Percentiles rank a stretch among this genome's conserved stretches.
These are phyloP conservation scores for Pseudocohnilembus persalinus DNA, from an alignment of 169 alveolate genomes.

Conservation along the genomic window DNA sequence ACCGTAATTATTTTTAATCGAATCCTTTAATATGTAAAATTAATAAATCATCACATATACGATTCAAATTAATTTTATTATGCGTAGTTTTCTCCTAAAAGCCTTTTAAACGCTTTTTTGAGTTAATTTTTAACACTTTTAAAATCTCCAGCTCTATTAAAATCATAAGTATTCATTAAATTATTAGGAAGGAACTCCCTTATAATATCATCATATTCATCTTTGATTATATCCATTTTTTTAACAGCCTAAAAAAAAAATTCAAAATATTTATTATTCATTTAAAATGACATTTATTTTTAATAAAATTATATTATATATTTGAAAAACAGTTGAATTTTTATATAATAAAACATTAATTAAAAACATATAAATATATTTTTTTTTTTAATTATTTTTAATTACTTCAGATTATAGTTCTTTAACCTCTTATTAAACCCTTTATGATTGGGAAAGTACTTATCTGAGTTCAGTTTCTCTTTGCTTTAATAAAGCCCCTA, in stretches of 20 bases:
- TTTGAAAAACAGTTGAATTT: slow-evolving; percentile 6
- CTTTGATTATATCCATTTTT: slow-evolving; percentile 30
- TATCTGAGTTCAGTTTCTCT: slow-evolving; percentile 9
- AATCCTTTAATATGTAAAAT: background rate
- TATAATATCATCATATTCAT: slow-evolving; percentile 47
- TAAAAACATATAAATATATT: background rate
- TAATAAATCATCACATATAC: background rate
- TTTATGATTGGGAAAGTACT: background rate
- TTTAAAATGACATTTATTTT: no score
- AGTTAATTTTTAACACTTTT: slow-evolving; percentile 38
- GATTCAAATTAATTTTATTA: background rate
- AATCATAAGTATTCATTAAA: slow-evolving; percentile 39
- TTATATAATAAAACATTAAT: background rate
- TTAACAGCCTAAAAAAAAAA: slow-evolving; percentile 10
- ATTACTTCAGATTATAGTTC: slow-evolving; percentile 8
- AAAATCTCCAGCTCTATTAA: slow-evolving; percentile 34
- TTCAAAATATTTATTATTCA: no score
- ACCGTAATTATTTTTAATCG: no score
- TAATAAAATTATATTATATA: no score
- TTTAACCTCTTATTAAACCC: background rate
- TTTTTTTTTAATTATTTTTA: background rate
- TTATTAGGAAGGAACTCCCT: slow-evolving; percentile 43
- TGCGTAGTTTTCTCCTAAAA: background rate
- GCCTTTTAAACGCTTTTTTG: slow-evolving; percentile 42
- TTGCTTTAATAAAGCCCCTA: slow-evolving; percentile 26